These are phyloP conservation scores for Leptographium lundbergii DNA, from an alignment of 2,329 filamentous ascomycete genomes.

Conservation along the genomic window DNA sequence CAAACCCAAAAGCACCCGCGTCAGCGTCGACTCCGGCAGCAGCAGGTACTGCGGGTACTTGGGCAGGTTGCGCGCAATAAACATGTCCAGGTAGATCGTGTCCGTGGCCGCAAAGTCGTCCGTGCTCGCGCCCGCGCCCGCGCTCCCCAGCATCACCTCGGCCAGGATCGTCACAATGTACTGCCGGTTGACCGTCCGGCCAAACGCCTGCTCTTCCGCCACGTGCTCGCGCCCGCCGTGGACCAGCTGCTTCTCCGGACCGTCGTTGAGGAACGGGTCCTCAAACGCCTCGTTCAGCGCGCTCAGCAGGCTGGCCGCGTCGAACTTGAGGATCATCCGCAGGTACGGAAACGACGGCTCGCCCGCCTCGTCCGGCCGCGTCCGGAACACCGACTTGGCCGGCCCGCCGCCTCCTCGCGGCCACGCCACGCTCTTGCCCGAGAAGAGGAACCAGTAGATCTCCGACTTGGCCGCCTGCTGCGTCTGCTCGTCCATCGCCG, in stretches of 20 bases:
- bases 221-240: slow-evolving; percentile 39
- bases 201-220: slow-evolving; percentile 53
- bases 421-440: slow-evolving; percentile 65
- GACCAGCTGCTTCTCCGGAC: slow-evolving; percentile 44
- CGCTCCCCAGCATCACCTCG: slow-evolving; percentile 65
- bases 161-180: slow-evolving; percentile 84
- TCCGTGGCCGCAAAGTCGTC: slow-evolving; percentile 65
- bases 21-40: slow-evolving; percentile 73
- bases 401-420: slow-evolving; percentile 45
- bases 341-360: slow-evolving; percentile 80
- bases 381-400: slow-evolving; percentile 42
- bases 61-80: slow-evolving; percentile 85
- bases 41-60: slow-evolving; percentile 96
- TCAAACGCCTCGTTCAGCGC: slow-evolving; percentile 96
- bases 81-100: slow-evolving; percentile 96
- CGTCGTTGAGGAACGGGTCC: slow-evolving; percentile 81
- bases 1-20: slow-evolving; percentile 66
- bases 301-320: slow-evolving; percentile 85
- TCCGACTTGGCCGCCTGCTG: slow-evolving; percentile 71
- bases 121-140: no score
- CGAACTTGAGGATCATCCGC: slow-evolving; percentile 71
- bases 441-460: slow-evolving; percentile 89
- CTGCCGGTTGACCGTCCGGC: slow-evolving; percentile 71
- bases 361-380: slow-evolving; percentile 35
- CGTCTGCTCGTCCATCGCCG: slow-evolving; percentile 57